Conservation (phyloP, 345 rosid genomes). For the Schrenkiella parvula region DNA sequence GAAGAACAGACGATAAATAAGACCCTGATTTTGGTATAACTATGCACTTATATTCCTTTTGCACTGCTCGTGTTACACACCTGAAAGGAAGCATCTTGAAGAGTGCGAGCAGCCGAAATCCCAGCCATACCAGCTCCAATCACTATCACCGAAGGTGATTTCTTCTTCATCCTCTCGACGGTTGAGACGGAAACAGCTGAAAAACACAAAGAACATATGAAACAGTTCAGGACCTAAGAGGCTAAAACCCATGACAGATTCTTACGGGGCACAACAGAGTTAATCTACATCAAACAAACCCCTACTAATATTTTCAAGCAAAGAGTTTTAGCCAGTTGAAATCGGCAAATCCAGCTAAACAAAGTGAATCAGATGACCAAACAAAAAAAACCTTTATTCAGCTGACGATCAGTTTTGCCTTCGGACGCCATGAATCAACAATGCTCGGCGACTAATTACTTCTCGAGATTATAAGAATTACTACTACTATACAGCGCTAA, state of each 20-base stretch:
- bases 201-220: neutral
- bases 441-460: constrained; percentile 19
- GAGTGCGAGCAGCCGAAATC: constrained; percentile 86
- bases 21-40: neutral
- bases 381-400: constrained; percentile 49
- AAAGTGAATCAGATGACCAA: neutral
- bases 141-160: constrained; percentile 77
- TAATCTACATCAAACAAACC: neutral
- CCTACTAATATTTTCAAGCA: no score
- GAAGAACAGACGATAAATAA: neutral
- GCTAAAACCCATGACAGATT: neutral
- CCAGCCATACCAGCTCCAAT: constrained; percentile 93
- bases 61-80: constrained; percentile 30
- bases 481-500: constrained; percentile 14
- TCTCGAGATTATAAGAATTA: neutral
- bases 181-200: constrained; percentile 41
- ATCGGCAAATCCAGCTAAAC: no score
- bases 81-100: constrained; percentile 84
- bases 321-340: no score
- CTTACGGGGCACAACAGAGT: neutral
- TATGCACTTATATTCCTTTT: neutral
- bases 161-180: constrained; percentile 40
- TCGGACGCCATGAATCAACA: constrained; percentile 55
- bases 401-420: constrained; percentile 62
- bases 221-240: neutral